These are phyloP conservation scores for Crithidia fasciculata DNA, from an alignment of 208 protist species.

Conservation along the genomic window DNA sequence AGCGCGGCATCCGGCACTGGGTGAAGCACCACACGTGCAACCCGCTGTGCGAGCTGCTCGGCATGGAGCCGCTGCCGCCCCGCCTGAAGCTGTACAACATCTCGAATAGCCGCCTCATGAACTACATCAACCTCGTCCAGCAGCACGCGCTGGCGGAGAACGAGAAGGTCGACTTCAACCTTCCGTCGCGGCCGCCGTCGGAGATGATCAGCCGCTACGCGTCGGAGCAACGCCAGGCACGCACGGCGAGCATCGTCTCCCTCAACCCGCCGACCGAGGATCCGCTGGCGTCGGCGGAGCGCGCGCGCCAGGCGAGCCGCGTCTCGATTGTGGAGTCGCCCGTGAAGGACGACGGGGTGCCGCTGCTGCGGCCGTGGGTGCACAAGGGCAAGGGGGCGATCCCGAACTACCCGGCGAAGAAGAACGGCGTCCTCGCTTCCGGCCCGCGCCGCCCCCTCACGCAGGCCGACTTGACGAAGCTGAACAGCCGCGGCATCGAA, in stretches of 20 bases:
- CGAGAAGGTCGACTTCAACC: constrained; percentile 20
- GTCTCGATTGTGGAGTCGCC: constrained; percentile 4
- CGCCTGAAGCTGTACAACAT: constrained; percentile 32
- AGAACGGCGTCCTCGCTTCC: constrained; percentile 20
- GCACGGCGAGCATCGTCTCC: neutral
- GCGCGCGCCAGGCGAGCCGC: constrained; percentile 6
- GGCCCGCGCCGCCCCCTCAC: constrained; percentile 16
- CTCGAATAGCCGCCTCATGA: constrained; percentile 24
- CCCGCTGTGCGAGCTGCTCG: constrained; percentile 23
- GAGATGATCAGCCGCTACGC: constrained; percentile 13
- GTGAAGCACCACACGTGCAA: constrained; percentile 39
- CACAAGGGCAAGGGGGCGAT: constrained; percentile 14
- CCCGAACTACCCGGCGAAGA: constrained; percentile 17
- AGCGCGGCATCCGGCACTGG: constrained; percentile 39
- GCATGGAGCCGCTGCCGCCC: constrained; percentile 25
- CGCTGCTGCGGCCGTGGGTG: constrained; percentile 26
- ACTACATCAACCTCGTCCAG: constrained; percentile 29
- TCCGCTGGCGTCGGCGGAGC: neutral
- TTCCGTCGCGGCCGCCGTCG: constrained; percentile 13
- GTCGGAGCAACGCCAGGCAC: constrained; percentile 5
- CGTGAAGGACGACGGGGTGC: neutral
- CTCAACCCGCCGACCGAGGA: neutral
- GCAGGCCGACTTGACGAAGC: constrained; percentile 8
- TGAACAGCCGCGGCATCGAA: constrained; percentile 18
- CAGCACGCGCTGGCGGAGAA: constrained; percentile 14